phyloP scores from a whole-genome alignment of 2,329 filamentous ascomycete species.

The Sporothrix euskadiensis region DNA sequence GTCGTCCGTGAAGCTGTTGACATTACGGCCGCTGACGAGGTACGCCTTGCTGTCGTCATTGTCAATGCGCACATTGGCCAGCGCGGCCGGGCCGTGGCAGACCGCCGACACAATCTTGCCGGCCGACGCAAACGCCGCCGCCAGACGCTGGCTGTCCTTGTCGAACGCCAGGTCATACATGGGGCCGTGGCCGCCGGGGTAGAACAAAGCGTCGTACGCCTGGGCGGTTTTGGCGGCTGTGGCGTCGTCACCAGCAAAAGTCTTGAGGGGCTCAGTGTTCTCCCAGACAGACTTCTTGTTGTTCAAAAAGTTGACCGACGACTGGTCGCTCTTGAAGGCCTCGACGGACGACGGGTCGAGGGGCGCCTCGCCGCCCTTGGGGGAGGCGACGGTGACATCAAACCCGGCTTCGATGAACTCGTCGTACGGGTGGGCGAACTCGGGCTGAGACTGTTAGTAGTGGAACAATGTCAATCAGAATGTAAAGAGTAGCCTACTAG shows the following conservation, averaged over 20 bases:
- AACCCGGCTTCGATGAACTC: conserved; percentile 53
- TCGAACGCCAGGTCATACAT: conserved; percentile 68
- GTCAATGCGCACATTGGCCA: conserved; percentile 55
- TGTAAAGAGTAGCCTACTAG: conserved; percentile 48
- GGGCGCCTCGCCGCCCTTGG: conserved; percentile 61
- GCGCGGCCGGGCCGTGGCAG: conserved; percentile 67
- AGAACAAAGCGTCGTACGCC: conserved; percentile 34
- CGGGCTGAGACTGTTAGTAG: conserved; percentile 46
- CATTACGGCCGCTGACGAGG: conserved; percentile 57
- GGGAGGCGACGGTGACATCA: conserved; percentile 61
- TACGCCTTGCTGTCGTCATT: conserved; percentile 46
- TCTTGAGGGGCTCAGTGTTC: conserved; percentile 59
- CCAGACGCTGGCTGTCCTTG: conserved; percentile 57
- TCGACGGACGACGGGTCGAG: conserved; percentile 62
- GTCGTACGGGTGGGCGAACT: conserved; percentile 66
- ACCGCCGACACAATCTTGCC: conserved; percentile 66
- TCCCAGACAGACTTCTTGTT: conserved; percentile 62
- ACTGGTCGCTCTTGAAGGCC: conserved; percentile 54
- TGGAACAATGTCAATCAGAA: neutral
- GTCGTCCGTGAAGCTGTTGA: conserved; percentile 60
- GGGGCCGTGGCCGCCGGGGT: conserved; percentile 58
- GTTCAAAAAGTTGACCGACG: conserved; percentile 56
- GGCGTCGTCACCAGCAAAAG: conserved; percentile 52
- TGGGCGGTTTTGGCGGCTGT: conserved; percentile 35
- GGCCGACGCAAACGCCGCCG: conserved; percentile 61